Evolutionary conservation across 495 filamentous ascomycete genomes (phyloP), one percentile per base, ranked within the genome.

Genomic region (Tricharina praecox): DNA sequence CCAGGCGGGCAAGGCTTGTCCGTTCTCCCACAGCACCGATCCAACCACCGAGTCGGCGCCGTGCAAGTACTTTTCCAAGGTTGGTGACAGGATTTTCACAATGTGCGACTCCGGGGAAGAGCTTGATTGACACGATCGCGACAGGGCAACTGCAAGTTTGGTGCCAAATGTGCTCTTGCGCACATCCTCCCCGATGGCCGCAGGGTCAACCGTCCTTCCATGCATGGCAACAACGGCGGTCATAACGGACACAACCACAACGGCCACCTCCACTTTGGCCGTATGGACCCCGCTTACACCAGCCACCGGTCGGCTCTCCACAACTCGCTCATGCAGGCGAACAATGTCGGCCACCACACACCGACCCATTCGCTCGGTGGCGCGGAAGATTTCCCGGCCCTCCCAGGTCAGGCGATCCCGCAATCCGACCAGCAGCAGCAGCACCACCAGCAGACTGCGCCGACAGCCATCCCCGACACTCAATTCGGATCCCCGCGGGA

Each of bases 1-100:
- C 66, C 88, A 95, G 72, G 90, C 90, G 39, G 90, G 90, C 53
- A 81, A 81, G 60, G 83, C 86, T 37, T 97, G 90, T 67, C 90
- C 90, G 32, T 97, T 96, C 67, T 81, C 85, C 50, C 90, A 97
- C 67, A 87, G 86, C 37, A 75, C 81, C 50, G 79, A 88, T 62
- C 66, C 77, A 18, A 71, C 84, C 19, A 71, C 77, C 23, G 85
- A 92, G 50, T 83, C 78, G 50, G 79, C 86, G 36, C 79, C 81
- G 20, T 97, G 90, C 75, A 96, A 96, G 68, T 97, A 96, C 66
- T 97, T 96, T 54, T 77, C 84, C 50, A 97, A 95, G 79, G 88
- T 93, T 70, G 55, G 75, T n/a, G 23, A 47, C 4, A 28, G 20
- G 5, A 11, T 46, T 15, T 32, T 32, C 21, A 23, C 39, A 26